Evolutionary conservation across 805 yeast species (phyloP).

Genomic region (Candida coleopterorum): DNA sequence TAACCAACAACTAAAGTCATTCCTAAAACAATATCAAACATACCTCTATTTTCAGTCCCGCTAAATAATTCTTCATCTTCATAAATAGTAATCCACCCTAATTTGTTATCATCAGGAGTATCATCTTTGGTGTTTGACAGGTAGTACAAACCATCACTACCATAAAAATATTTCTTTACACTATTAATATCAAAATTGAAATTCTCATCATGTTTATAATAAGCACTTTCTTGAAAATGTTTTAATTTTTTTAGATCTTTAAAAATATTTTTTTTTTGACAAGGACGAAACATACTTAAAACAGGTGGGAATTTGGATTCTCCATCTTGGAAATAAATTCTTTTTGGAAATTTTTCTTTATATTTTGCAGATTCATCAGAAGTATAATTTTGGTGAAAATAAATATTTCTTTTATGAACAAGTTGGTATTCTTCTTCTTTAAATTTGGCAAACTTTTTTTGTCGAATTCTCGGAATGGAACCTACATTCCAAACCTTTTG

Average conservation of each 20-base stretch:
- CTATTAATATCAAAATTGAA: slow-evolving; percentile 20
- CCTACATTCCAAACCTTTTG: slow-evolving; percentile 37
- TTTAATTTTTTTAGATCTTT: slow-evolving; percentile 25
- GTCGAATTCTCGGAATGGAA: slow-evolving; percentile 39
- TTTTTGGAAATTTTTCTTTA: slow-evolving; percentile 17
- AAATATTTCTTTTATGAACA: slow-evolving; percentile 31
- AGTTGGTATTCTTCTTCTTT: slow-evolving; percentile 19
- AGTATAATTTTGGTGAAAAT: slow-evolving; percentile 32
- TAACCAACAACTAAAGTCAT: slow-evolving; percentile 48
- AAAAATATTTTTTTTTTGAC: slow-evolving; percentile 35
- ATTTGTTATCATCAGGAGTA: slow-evolving; percentile 52
- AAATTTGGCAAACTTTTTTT: slow-evolving; percentile 21
- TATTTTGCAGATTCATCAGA: slow-evolving; percentile 9
- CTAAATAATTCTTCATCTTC: slow-evolving; percentile 35
- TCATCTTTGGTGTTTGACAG: slow-evolving; percentile 51
- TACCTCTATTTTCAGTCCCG: slow-evolving; percentile 28
- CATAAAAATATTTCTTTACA: slow-evolving; percentile 29
- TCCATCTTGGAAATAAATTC: slow-evolving; percentile 21
- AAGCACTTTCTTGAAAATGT: slow-evolving; percentile 10
- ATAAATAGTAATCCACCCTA: slow-evolving; percentile 64
- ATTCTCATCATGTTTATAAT: background rate
- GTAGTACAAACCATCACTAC: slow-evolving; percentile 54
- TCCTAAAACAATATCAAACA: slow-evolving; percentile 53
- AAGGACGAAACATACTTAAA: slow-evolving; percentile 38
- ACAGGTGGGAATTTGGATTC: slow-evolving; percentile 21